Evolutionary conservation across 1,139 yeast species (phyloP).

Genomic region (Lodderomyces oxycetoniae): DNA sequence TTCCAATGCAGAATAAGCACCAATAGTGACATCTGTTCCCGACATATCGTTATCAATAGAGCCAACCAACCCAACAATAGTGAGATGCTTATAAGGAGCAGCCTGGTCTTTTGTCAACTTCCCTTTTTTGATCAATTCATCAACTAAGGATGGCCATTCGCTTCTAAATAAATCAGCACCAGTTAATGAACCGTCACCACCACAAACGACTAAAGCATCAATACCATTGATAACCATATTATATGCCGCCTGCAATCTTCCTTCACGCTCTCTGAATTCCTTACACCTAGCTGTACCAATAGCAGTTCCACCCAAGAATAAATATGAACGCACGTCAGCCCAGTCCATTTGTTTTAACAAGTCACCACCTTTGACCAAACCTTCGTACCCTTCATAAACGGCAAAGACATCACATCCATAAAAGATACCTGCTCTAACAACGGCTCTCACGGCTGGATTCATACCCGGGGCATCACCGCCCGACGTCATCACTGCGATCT

Average conservation of each 20-base stretch:
- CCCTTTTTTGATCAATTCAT: conserved; percentile 57
- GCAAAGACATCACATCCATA: conserved; percentile 94
- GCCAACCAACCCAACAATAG: conserved; percentile 93
- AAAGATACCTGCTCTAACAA: conserved; percentile 83
- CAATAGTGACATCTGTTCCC: conserved; percentile 91
- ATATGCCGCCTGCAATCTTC: conserved; percentile 77
- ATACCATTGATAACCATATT: conserved; percentile 85
- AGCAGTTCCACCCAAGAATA: conserved; percentile 88
- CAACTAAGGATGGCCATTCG: conserved; percentile 87
- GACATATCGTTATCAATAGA: conserved; percentile 98
- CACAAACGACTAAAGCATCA: conserved; percentile 95
- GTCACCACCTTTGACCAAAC: conserved; percentile 81
- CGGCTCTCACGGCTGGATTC: conserved; percentile 94
- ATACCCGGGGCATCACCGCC: conserved; percentile 99
- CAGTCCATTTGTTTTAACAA: conserved; percentile 74
- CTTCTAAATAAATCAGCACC: conserved; percentile 93
- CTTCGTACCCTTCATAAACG: conserved; percentile 92
- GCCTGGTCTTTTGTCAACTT: conserved; percentile 54
- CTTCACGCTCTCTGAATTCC: conserved; percentile 78
- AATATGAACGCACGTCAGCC: conserved; percentile 92
- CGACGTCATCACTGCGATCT: conserved; percentile 93
- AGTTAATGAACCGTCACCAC: conserved; percentile 97
- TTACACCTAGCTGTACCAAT: conserved; percentile 95
- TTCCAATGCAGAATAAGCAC: conserved; percentile 90
- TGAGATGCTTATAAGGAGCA: conserved; percentile 62